Conservation (phyloP, 192 early-diverging fungal genomes). For the Backusella psychrophila region DNA sequence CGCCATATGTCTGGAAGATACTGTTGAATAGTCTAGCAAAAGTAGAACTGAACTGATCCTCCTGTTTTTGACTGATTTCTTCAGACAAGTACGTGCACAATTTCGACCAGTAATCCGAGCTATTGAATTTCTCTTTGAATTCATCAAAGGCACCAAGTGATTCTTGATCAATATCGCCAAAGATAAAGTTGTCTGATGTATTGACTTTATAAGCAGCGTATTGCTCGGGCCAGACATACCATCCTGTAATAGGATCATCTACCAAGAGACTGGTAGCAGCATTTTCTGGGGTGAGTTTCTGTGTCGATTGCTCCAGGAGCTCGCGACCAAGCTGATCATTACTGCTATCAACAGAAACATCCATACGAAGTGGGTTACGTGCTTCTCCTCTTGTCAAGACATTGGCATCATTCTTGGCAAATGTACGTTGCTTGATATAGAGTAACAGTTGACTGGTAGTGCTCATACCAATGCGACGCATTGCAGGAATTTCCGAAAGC, state of each 20-base stretch:
- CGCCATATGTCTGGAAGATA: conserved; percentile 63
- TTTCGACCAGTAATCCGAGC: conserved; percentile 66
- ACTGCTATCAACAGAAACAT: neutral
- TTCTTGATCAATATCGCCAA: conserved; percentile 50
- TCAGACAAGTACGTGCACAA: conserved; percentile 63
- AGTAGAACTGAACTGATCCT: conserved; percentile 62
- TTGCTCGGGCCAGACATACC: conserved; percentile 76
- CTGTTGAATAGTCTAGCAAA: conserved; percentile 65
- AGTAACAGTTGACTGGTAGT: conserved; percentile 61
- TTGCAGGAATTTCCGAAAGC: conserved; percentile 68
- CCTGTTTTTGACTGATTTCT: conserved; percentile 59
- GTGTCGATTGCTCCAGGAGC: conserved; percentile 27
- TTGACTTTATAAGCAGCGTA: conserved; percentile 52
- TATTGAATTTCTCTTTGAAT: conserved; percentile 50
- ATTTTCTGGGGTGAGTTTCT: conserved; percentile 6
- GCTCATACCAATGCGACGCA: conserved; percentile 65
- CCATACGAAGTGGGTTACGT: conserved; percentile 38
- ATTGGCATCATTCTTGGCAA: conserved; percentile 45
- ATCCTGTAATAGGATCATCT: conserved; percentile 67
- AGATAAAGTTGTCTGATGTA: conserved; percentile 37
- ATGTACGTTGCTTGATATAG: conserved; percentile 69
- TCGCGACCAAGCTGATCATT: neutral
- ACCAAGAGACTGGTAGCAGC: conserved; percentile 42
- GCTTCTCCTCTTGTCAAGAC: conserved; percentile 40
- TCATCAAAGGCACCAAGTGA: conserved; percentile 56